Percentiles rank a stretch among this genome's conserved stretches.
These are phyloP conservation scores for Hymenoscyphus fructigenus DNA, from an alignment of 2,329 filamentous ascomycete genomes.

Conservation along the genomic window DNA sequence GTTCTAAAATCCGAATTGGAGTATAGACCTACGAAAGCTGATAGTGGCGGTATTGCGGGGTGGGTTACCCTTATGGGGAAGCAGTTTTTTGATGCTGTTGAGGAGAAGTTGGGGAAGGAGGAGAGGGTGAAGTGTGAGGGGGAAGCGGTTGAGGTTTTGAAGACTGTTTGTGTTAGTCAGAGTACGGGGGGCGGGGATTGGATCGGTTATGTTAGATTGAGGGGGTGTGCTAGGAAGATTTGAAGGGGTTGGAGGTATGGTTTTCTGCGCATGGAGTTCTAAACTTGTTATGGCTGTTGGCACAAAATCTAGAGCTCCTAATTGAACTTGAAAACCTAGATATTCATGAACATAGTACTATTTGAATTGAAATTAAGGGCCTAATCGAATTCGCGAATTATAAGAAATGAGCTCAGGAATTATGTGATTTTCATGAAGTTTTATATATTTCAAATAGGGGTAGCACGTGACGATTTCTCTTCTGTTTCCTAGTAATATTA, in stretches of 20 bases:
- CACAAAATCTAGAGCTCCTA: too few species aligned
- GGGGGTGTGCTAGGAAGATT: conserved; percentile 46
- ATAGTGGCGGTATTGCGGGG: conserved; percentile 59
- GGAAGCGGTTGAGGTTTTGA: conserved; percentile 55
- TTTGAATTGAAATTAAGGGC: too few species aligned
- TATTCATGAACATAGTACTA: too few species aligned
- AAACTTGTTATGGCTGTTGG: too few species aligned
- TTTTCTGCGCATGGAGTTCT: neutral
- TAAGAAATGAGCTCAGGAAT: too few species aligned
- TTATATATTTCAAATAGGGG: too few species aligned
- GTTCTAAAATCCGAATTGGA: conserved; percentile 56
- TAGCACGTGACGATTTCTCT: too few species aligned
- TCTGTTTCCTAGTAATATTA: too few species aligned
- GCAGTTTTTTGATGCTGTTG: conserved; percentile 55
- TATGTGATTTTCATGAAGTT: too few species aligned
- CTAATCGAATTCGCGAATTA: too few species aligned
- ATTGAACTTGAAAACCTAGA: too few species aligned
- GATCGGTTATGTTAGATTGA: conserved; percentile 55
- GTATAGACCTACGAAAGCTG: conserved; percentile 62
- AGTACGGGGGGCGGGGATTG: conserved; percentile 52
- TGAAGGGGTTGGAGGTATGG: conserved; percentile 12
- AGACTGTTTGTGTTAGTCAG: conserved; percentile 53
- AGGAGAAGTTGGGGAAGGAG: conserved; percentile 40
- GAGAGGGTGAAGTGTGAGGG: conserved; percentile 52
- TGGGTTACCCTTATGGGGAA: conserved; percentile 67